These are phyloP conservation scores for Ceratobasidium sp. DNA, from an alignment of 1,284 basidiomycete species.

Conservation along the genomic window DNA sequence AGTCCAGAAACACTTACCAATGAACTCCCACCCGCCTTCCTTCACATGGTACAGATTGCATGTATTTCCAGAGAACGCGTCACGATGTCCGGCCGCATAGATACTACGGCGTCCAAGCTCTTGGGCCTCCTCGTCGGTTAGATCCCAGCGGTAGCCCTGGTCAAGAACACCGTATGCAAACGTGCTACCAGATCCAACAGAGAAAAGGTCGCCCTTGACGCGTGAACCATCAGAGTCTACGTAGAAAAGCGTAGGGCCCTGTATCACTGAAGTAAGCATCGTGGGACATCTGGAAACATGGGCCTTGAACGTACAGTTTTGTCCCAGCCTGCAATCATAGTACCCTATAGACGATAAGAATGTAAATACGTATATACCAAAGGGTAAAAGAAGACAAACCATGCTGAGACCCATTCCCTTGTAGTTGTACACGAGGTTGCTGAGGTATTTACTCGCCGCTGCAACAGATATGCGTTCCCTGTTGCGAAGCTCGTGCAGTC, in stretches of 20 bases:
- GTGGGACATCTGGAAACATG: background rate
- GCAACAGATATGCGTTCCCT: slow-evolving; percentile 98
- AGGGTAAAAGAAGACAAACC: slow-evolving; percentile 66
- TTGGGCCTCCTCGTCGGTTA: slow-evolving; percentile 94
- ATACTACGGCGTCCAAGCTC: slow-evolving; percentile 96
- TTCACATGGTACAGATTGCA: slow-evolving; percentile 97
- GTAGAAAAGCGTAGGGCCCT: slow-evolving; percentile 98
- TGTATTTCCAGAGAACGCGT: slow-evolving; percentile 98
- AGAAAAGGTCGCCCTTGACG: slow-evolving; percentile 96
- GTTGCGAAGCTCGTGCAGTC: slow-evolving; percentile 96
- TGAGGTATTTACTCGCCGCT: slow-evolving; percentile 97
- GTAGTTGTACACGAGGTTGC: slow-evolving; percentile 97
- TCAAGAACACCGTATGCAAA: slow-evolving; percentile 99
- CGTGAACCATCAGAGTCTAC: slow-evolving; percentile 98
- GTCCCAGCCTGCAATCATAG: slow-evolving; percentile 99
- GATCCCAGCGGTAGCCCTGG: slow-evolving; percentile 95
- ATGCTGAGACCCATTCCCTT: slow-evolving; percentile 99
- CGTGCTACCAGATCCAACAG: slow-evolving; percentile 97
- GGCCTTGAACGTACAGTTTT: slow-evolving; percentile 79
- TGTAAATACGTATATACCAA: background rate
- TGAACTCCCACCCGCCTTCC: slow-evolving; percentile 93
- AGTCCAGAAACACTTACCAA: slow-evolving; percentile 70
- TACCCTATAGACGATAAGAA: slow-evolving; percentile 73
- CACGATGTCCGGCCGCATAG: slow-evolving; percentile 96
- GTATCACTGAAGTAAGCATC: background rate